Evolutionary conservation across 2,329 filamentous ascomycete genomes (phyloP).

Genomic region (Colletotrichum orbiculare): DNA sequence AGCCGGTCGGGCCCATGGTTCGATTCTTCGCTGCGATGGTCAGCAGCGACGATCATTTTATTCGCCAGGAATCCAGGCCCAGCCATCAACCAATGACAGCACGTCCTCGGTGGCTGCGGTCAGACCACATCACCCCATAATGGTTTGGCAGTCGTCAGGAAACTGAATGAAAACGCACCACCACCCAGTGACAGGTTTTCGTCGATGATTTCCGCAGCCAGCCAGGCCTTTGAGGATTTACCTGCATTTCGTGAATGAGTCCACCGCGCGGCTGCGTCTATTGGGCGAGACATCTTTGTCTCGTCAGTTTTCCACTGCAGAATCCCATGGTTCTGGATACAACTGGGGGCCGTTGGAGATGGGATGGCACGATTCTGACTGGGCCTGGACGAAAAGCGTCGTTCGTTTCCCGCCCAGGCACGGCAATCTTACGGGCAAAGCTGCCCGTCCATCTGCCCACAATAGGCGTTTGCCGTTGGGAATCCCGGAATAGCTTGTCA

Average conservation of each 20-base stretch:
- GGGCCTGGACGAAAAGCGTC: constrained; percentile 26
- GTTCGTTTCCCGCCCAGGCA: constrained; percentile 26
- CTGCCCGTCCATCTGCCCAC: constrained; percentile 36
- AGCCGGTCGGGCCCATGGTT: constrained; percentile 29
- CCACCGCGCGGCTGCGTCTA: constrained; percentile 30
- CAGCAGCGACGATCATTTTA: constrained; percentile 30
- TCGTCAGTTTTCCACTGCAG: constrained; percentile 21
- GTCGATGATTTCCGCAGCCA: not conserved
- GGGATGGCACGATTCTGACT: constrained; percentile 34
- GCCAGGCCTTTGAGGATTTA: constrained; percentile 2
- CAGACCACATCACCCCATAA: constrained; percentile 39
- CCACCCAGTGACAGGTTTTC: constrained; percentile 16
- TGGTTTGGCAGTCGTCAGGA: constrained; percentile 31
- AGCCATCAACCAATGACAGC: constrained; percentile 26
- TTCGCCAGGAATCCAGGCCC: constrained; percentile 33
- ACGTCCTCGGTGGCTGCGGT: constrained; percentile 30
- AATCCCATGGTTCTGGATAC: constrained; percentile 19
- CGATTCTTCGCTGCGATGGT: constrained; percentile 31
- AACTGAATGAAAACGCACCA: constrained; percentile 34
- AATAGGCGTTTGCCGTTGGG: constrained; percentile 34
- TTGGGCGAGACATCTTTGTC: constrained; percentile 25
- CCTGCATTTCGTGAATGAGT: constrained; percentile 5
- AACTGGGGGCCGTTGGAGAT: constrained; percentile 26
- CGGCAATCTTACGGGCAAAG: constrained; percentile 37
- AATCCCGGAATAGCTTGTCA: constrained; percentile 26